Evolutionary conservation across 202 grass and related monocot genomes (phyloP).

Genomic region (Zoysia matrella): DNA sequence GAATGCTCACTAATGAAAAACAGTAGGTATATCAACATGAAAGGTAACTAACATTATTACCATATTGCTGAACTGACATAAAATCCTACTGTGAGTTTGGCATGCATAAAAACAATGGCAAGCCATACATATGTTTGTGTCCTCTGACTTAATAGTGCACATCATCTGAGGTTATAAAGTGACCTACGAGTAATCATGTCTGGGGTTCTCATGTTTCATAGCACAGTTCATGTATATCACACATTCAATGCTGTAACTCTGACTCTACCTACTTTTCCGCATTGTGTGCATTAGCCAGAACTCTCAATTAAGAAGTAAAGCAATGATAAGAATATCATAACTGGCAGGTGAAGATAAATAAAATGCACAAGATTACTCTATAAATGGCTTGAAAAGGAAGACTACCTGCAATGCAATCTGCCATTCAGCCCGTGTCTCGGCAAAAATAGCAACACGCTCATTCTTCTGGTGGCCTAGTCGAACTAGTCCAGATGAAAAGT

Average conservation of each 20-base stretch:
- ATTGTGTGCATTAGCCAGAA: not conserved
- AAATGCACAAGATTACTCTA: constrained; percentile 10
- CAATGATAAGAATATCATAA: constrained; percentile 5
- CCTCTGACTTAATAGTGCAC: constrained; percentile 5
- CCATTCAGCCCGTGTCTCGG: constrained; percentile 91
- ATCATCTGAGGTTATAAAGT: not conserved
- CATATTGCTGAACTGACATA: not conserved
- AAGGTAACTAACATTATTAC: constrained; percentile 1
- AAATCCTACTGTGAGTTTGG: not conserved
- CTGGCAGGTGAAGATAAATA: constrained; percentile 15
- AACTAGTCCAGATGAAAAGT: constrained; percentile 81
- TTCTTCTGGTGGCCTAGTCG: constrained; percentile 65
- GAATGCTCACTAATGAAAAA: not conserved
- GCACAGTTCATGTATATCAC: constrained; percentile 7
- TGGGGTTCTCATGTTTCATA: not conserved
- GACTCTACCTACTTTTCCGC: not conserved
- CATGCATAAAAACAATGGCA: not conserved
- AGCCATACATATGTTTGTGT: not conserved
- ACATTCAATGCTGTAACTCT: too few relatives aligned
- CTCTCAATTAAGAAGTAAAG: constrained; percentile 4
- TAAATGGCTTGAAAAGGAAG: not conserved
- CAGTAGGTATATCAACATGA: not conserved
- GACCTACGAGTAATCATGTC: too few relatives aligned
- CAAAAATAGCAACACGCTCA: constrained; percentile 88
- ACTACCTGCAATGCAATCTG: constrained; percentile 92